Conservation (phyloP, 441 rosid species). For the Brassica hybrid region DNA sequence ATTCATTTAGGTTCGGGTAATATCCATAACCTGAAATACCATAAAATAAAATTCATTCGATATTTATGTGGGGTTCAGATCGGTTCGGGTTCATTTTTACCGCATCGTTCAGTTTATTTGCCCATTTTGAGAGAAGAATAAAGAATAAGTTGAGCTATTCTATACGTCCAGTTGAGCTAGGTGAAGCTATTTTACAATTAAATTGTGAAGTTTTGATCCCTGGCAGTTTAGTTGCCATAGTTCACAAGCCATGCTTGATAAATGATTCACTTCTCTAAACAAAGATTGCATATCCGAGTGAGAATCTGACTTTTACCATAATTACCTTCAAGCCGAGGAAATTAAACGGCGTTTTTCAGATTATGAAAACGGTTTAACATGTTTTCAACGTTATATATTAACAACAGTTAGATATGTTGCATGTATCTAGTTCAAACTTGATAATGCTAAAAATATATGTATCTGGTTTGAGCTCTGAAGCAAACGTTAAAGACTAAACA, state of each 20-base stretch:
- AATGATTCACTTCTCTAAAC: not conserved
- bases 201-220: not conserved
- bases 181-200: not conserved
- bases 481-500: not conserved
- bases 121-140: too few species aligned
- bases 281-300: not conserved
- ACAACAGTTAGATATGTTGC: not conserved
- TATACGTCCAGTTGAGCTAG: not conserved
- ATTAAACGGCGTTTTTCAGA: not conserved
- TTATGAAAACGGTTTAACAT: not conserved
- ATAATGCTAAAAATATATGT: not conserved
- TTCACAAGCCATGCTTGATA: not conserved
- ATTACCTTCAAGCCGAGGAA: not conserved
- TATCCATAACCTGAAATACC: too few species aligned
- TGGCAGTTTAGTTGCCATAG: not conserved
- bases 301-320: not conserved
- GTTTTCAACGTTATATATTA: not conserved
- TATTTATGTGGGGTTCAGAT: too few species aligned
- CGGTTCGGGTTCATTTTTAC: too few species aligned
- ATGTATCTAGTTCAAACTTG: not conserved
- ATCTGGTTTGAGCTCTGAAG: constrained; percentile 1
- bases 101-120: too few species aligned
- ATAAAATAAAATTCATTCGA: too few species aligned
- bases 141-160: not conserved
- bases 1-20: too few species aligned